Conservation (phyloP, 176 grass and related monocot genomes). For the Echinochloa phyllopogon region DNA sequence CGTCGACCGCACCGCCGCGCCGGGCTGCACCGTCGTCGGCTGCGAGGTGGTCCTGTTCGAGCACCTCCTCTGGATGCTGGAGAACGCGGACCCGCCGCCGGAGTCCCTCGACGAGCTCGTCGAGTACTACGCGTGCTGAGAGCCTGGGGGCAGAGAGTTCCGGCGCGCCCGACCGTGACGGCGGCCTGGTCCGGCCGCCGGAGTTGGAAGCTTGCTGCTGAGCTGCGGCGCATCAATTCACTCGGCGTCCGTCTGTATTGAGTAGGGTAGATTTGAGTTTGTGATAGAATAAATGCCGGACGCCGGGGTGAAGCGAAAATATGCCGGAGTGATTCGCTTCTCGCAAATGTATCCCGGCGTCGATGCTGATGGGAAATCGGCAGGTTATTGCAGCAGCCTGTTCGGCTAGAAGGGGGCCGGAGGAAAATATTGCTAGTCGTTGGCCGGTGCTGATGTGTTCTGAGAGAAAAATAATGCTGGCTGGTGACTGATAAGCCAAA, state of each 20-base stretch:
- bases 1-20: slow-evolving; percentile 41
- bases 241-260: neutral
- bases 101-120: slow-evolving; percentile 79
- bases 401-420: too few species aligned
- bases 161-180: neutral
- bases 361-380: neutral
- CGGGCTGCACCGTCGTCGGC: slow-evolving; percentile 35
- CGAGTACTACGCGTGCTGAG: slow-evolving; percentile 77
- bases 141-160: neutral
- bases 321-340: neutral
- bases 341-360: neutral
- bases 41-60: slow-evolving; percentile 90
- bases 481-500: too few species aligned
- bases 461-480: too few species aligned
- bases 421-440: too few species aligned
- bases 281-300: neutral
- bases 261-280: slow-evolving; percentile 4
- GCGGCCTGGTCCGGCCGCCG: neutral
- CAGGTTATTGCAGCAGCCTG: too few species aligned
- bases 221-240: neutral
- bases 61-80: slow-evolving; percentile 85
- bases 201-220: slow-evolving; percentile 12
- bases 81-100: slow-evolving; percentile 71
- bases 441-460: too few species aligned
- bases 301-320: neutral